Evolutionary conservation across 2,329 filamentous ascomycete genomes (phyloP).

Genomic region (Colletotrichum sp.): DNA sequence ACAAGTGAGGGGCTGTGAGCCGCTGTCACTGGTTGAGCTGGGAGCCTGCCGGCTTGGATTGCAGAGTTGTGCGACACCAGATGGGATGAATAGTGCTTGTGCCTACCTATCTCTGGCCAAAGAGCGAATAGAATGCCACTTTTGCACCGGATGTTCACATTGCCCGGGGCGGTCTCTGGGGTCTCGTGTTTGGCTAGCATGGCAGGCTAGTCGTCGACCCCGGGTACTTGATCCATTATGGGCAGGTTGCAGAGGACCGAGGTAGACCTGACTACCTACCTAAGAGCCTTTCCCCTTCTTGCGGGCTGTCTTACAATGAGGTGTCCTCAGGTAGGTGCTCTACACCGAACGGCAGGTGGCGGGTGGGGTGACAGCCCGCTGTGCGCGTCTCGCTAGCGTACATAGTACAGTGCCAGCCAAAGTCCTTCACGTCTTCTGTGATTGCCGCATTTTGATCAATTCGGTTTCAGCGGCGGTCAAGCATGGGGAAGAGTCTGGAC

Average conservation of each 20-base stretch:
- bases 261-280: not conserved
- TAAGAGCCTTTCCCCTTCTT: not conserved
- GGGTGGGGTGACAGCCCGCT: not conserved
- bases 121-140: not conserved
- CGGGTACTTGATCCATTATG: not conserved
- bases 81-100: not conserved
- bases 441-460: not conserved
- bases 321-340: not conserved
- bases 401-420: not conserved
- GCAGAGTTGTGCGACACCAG: not conserved
- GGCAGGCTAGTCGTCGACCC: not conserved
- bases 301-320: not conserved
- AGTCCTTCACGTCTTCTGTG: not conserved
- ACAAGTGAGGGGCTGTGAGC: not conserved
- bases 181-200: not conserved
- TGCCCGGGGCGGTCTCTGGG: not conserved
- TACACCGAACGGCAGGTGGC: not conserved
- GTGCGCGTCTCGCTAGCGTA: not conserved
- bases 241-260: not conserved
- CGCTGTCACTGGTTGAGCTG: not conserved
- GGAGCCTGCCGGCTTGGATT: not conserved
- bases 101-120: not conserved
- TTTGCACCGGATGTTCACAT: not conserved
- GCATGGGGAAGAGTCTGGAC: not conserved
- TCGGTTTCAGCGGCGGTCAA: constrained; percentile 11